phyloP scores from a whole-genome alignment of 2,329 filamentous ascomycete species.

The Alternaria viburni region DNA sequence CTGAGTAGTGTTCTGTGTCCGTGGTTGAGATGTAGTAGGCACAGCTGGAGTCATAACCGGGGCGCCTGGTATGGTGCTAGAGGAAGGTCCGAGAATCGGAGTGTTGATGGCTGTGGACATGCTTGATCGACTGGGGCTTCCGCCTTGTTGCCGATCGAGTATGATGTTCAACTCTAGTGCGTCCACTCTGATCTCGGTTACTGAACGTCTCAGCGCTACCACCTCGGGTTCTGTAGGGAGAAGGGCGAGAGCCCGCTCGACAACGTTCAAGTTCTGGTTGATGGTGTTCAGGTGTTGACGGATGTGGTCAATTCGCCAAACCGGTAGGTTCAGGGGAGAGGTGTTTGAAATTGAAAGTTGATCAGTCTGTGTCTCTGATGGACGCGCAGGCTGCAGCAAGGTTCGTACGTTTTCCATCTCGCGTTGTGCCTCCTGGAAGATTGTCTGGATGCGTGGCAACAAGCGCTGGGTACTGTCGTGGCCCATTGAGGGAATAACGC shows the following conservation, averaged over 20 bases:
- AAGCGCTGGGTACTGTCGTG: constrained; percentile 22
- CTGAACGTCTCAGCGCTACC: constrained; percentile 35
- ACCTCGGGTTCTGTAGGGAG: constrained; percentile 40
- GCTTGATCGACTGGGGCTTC: not conserved
- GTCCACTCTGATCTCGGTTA: constrained; percentile 34
- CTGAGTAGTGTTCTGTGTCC: constrained; percentile 3
- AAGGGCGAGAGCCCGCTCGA: constrained; percentile 35
- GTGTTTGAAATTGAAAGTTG: not conserved
- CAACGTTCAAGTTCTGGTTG: constrained; percentile 30
- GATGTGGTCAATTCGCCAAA: constrained; percentile 40
- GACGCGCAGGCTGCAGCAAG: constrained; percentile 21
- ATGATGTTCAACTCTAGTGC: constrained; percentile 29
- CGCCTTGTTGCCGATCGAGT: constrained; percentile 23
- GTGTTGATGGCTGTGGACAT: not conserved
- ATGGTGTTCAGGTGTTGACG: constrained; percentile 34
- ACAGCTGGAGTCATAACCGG: constrained; percentile 5
- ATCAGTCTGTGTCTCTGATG: constrained; percentile 1
- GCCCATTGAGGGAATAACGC: constrained; percentile 13
- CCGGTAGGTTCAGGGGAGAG: constrained; percentile 15
- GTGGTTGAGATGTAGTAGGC: constrained; percentile 12
- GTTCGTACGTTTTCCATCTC: constrained; percentile 42
- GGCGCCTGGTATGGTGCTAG: constrained; percentile 2
- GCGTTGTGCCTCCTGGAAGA: constrained; percentile 35
- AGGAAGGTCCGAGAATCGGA: not conserved
- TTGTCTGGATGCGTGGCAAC: constrained; percentile 27